phyloP scores from a whole-genome alignment of 805 yeast genomes.

The Pichia nanzhaoensis region DNA sequence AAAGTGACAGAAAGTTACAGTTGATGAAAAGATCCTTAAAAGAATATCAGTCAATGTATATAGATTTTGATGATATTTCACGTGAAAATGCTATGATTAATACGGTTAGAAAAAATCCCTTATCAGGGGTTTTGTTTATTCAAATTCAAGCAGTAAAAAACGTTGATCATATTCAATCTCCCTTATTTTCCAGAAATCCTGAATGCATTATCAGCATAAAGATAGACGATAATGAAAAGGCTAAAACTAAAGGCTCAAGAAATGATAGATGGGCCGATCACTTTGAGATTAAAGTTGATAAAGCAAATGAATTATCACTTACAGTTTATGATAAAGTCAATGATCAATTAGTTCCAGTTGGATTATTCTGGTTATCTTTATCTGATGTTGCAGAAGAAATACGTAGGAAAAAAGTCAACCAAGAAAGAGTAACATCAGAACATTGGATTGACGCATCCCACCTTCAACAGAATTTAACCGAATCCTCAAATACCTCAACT shows the following conservation, averaged over 20 bases:
- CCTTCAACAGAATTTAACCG: constrained; percentile 30
- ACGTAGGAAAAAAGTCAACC: constrained; percentile 80
- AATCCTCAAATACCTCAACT: neutral
- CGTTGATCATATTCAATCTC: constrained; percentile 87
- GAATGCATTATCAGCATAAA: constrained; percentile 74
- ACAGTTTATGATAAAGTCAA: constrained; percentile 79
- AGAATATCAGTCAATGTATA: constrained; percentile 84
- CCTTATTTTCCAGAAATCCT: constrained; percentile 68
- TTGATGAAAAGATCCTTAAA: constrained; percentile 76
- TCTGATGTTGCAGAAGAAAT: constrained; percentile 93
- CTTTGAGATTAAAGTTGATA: constrained; percentile 73
- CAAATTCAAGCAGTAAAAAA: constrained; percentile 75
- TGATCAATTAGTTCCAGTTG: constrained; percentile 72
- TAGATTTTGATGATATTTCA: constrained; percentile 59
- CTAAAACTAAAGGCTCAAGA: constrained; percentile 66
- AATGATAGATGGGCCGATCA: constrained; percentile 80
- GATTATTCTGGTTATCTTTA: constrained; percentile 82
- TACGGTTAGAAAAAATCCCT: constrained; percentile 73
- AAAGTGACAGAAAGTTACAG: constrained; percentile 79
- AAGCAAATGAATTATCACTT: constrained; percentile 87
- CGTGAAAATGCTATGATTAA: constrained; percentile 60
- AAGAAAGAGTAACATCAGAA: constrained; percentile 62
- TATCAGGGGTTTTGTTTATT: constrained; percentile 72
- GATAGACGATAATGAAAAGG: constrained; percentile 82
- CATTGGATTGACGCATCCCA: constrained; percentile 79